These are phyloP conservation scores for Penicillium sp. DNA, from an alignment of 2,329 filamentous ascomycete species.

Conservation along the genomic window DNA sequence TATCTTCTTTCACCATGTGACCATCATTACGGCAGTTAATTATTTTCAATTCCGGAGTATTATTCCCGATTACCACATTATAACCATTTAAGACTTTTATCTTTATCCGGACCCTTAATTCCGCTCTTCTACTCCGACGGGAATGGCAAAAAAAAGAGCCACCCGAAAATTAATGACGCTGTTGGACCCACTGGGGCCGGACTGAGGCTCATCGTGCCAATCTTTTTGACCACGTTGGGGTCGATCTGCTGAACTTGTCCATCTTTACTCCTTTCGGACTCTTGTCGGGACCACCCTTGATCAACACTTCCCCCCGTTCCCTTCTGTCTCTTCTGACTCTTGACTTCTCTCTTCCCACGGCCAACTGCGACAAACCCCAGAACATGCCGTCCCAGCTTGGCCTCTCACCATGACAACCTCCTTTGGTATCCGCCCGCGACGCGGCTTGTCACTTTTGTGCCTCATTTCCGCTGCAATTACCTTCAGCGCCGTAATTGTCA, in stretches of 20 bases:
- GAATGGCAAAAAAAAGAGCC: not conserved
- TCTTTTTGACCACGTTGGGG: not conserved
- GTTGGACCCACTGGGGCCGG: not conserved
- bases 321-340: not conserved
- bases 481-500: slow-evolving; percentile 20
- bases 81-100: not conserved
- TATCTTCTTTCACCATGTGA: no score
- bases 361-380: not conserved
- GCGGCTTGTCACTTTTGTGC: slow-evolving; percentile 23
- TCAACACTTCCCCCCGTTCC: not conserved
- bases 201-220: not conserved
- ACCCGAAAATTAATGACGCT: not conserved
- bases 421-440: slow-evolving; percentile 22
- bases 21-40: no score
- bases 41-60: no score
- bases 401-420: slow-evolving; percentile 21
- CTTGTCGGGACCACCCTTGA: not conserved
- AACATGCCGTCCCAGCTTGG: slow-evolving; percentile 4
- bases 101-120: not conserved
- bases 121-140: not conserved
- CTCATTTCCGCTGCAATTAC: slow-evolving; percentile 18
- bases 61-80: not conserved
- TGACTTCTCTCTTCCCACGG: no score
- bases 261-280: not conserved
- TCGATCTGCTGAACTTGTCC: not conserved